These are phyloP conservation scores for Westerdykella ornata DNA, from an alignment of 2,329 filamentous ascomycete species.

Conservation along the genomic window DNA sequence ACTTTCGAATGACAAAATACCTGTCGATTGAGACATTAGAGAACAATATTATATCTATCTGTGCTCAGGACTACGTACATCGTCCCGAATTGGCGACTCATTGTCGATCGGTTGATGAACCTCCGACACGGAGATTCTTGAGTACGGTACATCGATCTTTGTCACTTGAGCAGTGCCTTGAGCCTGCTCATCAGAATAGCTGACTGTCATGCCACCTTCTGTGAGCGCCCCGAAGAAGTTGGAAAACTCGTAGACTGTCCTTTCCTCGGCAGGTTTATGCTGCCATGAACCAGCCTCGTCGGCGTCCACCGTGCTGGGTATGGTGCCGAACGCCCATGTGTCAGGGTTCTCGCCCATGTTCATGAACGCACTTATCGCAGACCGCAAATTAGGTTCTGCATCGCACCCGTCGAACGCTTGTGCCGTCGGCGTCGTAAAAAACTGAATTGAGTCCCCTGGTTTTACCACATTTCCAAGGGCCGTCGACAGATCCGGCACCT, in stretches of 20 bases:
- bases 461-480: constrained; percentile 52
- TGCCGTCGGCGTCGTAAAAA: constrained; percentile 22
- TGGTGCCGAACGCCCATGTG: constrained; percentile 35
- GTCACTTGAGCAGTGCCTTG: constrained; percentile 18
- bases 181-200: constrained; percentile 3
- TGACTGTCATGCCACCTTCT: constrained; percentile 44
- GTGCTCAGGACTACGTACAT: not conserved
- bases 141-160: constrained; percentile 47
- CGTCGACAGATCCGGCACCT: constrained; percentile 28
- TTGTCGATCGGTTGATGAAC: not conserved
- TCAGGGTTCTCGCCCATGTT: not conserved
- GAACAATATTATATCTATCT: not conserved
- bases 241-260: constrained; percentile 16
- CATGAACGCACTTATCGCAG: not conserved
- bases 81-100: not conserved
- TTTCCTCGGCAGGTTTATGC: constrained; percentile 4
- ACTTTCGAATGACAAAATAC: not conserved
- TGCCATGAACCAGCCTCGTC: constrained; percentile 22
- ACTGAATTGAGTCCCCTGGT: constrained; percentile 55
- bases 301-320: constrained; percentile 42
- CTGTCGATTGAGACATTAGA: too few relatives aligned
- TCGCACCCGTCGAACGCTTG: not conserved
- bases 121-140: constrained; percentile 23
- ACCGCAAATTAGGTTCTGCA: not conserved
- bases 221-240: constrained; percentile 58